Percentiles rank a stretch among this genome's conserved stretches.
phyloP scores from a whole-genome alignment of 2,329 filamentous ascomycete species.

The Microdochium paspali region DNA sequence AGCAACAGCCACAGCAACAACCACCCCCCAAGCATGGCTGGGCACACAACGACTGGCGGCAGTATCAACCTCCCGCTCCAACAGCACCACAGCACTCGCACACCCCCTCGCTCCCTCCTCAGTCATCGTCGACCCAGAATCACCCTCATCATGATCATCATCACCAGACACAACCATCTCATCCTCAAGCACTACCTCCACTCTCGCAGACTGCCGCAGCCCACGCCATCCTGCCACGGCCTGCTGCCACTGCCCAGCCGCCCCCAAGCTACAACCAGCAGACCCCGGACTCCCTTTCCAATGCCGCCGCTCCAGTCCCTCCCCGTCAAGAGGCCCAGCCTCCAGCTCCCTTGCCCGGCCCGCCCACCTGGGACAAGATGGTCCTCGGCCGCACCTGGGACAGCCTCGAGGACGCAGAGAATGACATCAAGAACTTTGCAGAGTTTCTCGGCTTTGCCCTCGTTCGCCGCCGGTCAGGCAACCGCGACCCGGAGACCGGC shows the following conservation, averaged over 20 bases:
- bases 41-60: not conserved
- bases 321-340: not conserved
- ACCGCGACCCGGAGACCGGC: not conserved
- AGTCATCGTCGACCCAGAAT: too few species aligned
- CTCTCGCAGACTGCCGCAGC: too few species aligned
- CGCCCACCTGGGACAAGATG: not conserved
- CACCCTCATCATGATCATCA: too few species aligned
- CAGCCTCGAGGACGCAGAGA: not conserved
- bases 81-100: too few species aligned
- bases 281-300: too few species aligned
- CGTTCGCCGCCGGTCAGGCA: not conserved
- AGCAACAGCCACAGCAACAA: not conserved
- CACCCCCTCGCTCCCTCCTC: too few species aligned
- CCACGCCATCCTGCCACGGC: too few species aligned
- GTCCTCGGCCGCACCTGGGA: not conserved
- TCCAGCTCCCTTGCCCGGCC: not conserved
- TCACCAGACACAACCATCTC: too few species aligned
- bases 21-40: not conserved
- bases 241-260: not conserved
- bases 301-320: not conserved
- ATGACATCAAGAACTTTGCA: not conserved
- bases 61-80: not conserved
- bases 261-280: not conserved
- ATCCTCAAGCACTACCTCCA: not conserved
- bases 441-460: not conserved